Percentiles rank a stretch among this genome's conserved stretches.
phyloP scores from a whole-genome alignment of 441 rosid genomes.

The Monsonia emarginata region DNA sequence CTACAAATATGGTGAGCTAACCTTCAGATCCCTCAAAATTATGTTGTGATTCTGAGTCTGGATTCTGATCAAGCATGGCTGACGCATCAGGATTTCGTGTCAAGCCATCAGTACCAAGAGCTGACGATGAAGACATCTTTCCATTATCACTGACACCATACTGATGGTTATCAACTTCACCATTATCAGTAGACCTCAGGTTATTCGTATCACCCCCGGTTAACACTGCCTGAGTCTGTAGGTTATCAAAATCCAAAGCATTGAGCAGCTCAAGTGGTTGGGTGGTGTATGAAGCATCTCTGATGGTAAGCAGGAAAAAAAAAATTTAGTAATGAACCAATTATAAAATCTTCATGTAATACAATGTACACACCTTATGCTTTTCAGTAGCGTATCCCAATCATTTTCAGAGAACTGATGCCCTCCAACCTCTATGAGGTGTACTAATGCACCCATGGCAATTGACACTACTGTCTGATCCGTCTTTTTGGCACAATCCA shows the following conservation, averaged over 20 bases:
- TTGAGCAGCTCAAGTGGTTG: constrained; percentile 97
- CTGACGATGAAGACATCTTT: constrained; percentile 30
- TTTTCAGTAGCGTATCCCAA: constrained; percentile 94
- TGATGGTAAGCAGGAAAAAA: constrained; percentile 24
- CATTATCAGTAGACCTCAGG: constrained; percentile 4
- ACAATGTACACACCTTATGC: constrained; percentile 65
- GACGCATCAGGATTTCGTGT: constrained; percentile 20
- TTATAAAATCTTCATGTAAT: constrained; percentile 10
- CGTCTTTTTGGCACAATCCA: constrained; percentile 93
- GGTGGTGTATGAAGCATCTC: constrained; percentile 97
- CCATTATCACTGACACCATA: constrained; percentile 35
- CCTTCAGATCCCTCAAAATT: constrained; percentile 65
- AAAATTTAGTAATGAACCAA: constrained; percentile 15
- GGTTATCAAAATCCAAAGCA: constrained; percentile 55
- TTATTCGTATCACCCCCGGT: constrained; percentile 22
- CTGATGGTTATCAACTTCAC: constrained; percentile 30
- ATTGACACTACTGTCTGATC: constrained; percentile 98
- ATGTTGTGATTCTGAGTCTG: constrained; percentile 27
- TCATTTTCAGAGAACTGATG: constrained; percentile 91
- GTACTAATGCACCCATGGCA: constrained; percentile 88
- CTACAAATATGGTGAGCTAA: constrained; percentile 20
- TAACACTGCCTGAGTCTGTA: constrained; percentile 30
- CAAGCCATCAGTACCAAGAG: constrained; percentile 27
- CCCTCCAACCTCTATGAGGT: constrained; percentile 98
- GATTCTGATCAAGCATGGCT: constrained; percentile 23